phyloP scores from a whole-genome alignment of 139 green algal species.

The Auxenochlorella protothecoides region DNA sequence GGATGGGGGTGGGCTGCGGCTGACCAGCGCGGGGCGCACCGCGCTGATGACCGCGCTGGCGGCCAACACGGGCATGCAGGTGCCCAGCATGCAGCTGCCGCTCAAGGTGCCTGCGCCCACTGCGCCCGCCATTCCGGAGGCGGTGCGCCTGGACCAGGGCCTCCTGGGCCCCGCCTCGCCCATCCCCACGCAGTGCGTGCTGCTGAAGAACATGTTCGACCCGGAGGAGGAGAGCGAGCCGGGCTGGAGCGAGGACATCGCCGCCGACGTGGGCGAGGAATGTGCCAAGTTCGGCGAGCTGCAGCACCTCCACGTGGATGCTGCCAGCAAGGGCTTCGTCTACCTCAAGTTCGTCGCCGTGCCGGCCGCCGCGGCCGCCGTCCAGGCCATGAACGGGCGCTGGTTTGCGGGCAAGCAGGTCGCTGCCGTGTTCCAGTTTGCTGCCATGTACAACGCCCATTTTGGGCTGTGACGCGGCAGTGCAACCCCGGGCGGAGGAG shows the following conservation, averaged over 20 bases:
- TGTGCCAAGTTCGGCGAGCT: constrained; percentile 83
- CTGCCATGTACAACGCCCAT: constrained; percentile 52
- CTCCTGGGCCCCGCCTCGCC: constrained; percentile 78
- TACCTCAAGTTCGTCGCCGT: constrained; percentile 75
- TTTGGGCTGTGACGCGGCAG: constrained; percentile 29
- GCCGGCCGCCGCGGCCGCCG: constrained; percentile 36
- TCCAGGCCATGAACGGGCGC: constrained; percentile 72
- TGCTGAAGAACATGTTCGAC: constrained; percentile 96
- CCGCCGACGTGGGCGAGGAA: constrained; percentile 74
- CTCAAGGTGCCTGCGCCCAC: no score
- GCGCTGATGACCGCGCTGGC: constrained; percentile 81
- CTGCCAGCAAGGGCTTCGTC: constrained; percentile 78
- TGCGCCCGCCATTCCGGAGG: not conserved
- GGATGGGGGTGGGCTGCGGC: constrained; percentile 47
- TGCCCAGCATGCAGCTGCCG: no score
- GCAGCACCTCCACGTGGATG: constrained; percentile 71
- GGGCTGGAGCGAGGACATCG: constrained; percentile 83
- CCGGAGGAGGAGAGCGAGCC: constrained; percentile 59
- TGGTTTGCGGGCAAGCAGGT: constrained; percentile 80
- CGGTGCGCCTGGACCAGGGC: constrained; percentile 48
- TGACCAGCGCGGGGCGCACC: constrained; percentile 51
- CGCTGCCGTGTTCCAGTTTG: constrained; percentile 78
- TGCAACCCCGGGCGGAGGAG: no score
- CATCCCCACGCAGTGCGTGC: constrained; percentile 80
- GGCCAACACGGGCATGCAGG: constrained; percentile 34